Percentiles rank a stretch among this genome's conserved stretches.
Evolutionary conservation across 1,284 basidiomycete species (phyloP).

Genomic region (Microbotryum saponariae): DNA sequence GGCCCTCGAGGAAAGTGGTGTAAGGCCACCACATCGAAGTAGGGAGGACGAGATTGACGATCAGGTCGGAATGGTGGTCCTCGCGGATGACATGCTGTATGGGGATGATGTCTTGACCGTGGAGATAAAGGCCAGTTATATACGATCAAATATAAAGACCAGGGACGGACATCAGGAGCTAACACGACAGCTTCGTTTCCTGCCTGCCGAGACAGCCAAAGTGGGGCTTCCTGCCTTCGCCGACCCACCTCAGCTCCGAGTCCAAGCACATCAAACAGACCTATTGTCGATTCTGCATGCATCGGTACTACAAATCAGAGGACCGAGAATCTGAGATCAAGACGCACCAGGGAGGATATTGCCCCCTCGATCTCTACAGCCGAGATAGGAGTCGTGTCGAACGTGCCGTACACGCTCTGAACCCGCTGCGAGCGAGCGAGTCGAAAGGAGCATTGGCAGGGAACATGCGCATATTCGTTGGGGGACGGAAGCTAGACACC

Average conservation of each 20-base stretch:
- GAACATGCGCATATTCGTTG: conserved; percentile 68
- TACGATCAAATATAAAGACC: neutral
- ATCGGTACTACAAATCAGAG: conserved; percentile 50
- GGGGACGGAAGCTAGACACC: conserved; percentile 55
- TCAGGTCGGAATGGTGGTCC: conserved; percentile 51
- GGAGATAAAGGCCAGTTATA: conserved; percentile 71
- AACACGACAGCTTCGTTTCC: conserved; percentile 3
- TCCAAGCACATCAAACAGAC: conserved; percentile 56
- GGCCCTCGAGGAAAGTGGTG: conserved; percentile 43
- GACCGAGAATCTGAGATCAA: conserved; percentile 23
- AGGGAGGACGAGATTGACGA: conserved; percentile 54
- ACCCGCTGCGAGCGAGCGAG: conserved; percentile 55
- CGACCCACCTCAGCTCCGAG: conserved; percentile 52
- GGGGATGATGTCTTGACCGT: conserved; percentile 57
- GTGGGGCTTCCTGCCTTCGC: conserved; percentile 77
- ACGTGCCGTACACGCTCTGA: conserved; percentile 67
- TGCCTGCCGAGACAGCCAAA: conserved; percentile 62
- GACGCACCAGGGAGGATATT: conserved; percentile 54
- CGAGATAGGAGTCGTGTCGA: conserved; percentile 52
- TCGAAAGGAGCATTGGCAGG: conserved; percentile 47
- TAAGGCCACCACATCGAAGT: conserved; percentile 54
- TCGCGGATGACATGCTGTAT: conserved; percentile 54
- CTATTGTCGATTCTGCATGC: conserved; percentile 82
- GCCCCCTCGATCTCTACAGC: conserved; percentile 81
- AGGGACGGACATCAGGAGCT: neutral